Evolutionary conservation across 306 rosid species (phyloP).

Genomic region (Vachellia pachyceras): DNA sequence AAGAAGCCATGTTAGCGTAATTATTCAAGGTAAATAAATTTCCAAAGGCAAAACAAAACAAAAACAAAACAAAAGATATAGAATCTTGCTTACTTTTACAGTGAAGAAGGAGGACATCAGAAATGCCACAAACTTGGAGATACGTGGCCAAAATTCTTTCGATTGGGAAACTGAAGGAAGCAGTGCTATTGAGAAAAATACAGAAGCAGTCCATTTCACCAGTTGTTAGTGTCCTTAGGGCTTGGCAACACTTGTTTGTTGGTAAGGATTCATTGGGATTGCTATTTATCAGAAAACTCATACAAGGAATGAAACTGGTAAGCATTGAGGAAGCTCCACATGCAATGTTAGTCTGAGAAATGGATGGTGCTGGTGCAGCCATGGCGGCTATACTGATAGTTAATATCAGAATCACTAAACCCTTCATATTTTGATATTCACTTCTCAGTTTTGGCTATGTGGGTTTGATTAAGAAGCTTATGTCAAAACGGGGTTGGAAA

Average conservation of each 20-base stretch:
- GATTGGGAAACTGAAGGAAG: constrained; percentile 69
- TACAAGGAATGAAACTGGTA: constrained; percentile 64
- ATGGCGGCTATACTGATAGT: constrained; percentile 40
- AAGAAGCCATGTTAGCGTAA: constrained; percentile 5
- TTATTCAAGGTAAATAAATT: not conserved
- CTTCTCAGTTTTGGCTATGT: not conserved
- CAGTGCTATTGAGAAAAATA: constrained; percentile 57
- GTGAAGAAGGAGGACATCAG: constrained; percentile 68
- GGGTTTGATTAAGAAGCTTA: not conserved
- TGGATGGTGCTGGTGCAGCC: constrained; percentile 37
- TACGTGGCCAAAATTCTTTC: constrained; percentile 70
- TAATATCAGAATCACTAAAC: constrained; percentile 29
- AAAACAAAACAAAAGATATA: not conserved
- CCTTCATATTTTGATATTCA: constrained; percentile 41
- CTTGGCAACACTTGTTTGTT: constrained; percentile 60
- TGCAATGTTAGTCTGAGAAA: constrained; percentile 62
- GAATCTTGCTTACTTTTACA: constrained; percentile 53
- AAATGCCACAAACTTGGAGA: constrained; percentile 85
- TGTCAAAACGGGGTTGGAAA: constrained; percentile 2
- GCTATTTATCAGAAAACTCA: constrained; percentile 64
- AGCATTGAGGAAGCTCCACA: constrained; percentile 58
- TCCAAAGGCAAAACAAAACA: not conserved
- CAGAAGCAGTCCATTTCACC: constrained; percentile 69
- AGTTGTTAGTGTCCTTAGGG: constrained; percentile 57
- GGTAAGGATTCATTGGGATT: constrained; percentile 67